Percentiles rank a stretch among this genome's conserved stretches.
Evolutionary conservation across 202 grass and related monocot genomes (phyloP).

Genomic region (Sporobolus alterniflorus): DNA sequence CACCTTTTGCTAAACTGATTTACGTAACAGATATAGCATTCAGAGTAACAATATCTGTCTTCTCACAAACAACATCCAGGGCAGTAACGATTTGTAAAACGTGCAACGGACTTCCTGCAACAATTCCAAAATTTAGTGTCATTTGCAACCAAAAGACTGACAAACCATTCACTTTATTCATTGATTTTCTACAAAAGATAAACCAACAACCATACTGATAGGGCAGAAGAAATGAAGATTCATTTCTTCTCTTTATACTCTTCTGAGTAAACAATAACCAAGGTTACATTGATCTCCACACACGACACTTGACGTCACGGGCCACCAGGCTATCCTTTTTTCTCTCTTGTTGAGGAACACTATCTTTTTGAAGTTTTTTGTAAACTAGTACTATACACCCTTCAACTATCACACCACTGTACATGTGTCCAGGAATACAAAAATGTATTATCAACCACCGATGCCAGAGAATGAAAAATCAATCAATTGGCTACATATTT

Average conservation of each 20-base stretch:
- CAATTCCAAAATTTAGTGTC: background rate
- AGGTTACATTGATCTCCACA: background rate
- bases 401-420: conserved; percentile 42
- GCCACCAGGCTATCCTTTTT: background rate
- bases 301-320: background rate
- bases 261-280: conserved; percentile 19
- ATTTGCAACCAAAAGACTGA: background rate
- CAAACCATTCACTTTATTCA: background rate
- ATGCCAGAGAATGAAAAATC: conserved; percentile 36
- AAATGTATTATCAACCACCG: conserved; percentile 26
- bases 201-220: background rate
- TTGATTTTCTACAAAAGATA: background rate
- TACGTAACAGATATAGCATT: background rate
- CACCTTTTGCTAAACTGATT: no score
- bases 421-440: conserved; percentile 40
- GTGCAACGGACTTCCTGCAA: background rate
- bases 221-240: background rate
- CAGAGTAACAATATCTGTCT: background rate
- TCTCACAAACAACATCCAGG: background rate
- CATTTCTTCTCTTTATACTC: conserved; percentile 27
- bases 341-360: background rate
- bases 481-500: conserved; percentile 32
- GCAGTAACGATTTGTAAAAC: background rate
- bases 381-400: conserved; percentile 38
- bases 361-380: conserved; percentile 8